Conservation (phyloP, 2,329 filamentous ascomycete genomes). For the Ophiostoma montium region DNA sequence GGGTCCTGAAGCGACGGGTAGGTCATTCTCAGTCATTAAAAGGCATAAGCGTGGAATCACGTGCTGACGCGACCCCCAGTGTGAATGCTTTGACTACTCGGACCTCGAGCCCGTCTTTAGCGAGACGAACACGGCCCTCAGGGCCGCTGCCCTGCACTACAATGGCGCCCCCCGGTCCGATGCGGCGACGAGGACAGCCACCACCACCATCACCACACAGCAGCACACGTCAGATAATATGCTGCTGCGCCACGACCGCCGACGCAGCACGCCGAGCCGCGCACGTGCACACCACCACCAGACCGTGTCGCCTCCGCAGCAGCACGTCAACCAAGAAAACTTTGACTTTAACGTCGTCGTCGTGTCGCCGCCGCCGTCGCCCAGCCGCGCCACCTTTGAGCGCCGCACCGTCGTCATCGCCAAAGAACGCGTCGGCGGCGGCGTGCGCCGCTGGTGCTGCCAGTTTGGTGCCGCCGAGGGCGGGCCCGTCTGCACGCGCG, state of each 20-base stretch:
- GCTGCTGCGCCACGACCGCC: too few relatives aligned
- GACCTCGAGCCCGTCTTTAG: conserved; percentile 7
- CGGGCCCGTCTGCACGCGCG: conserved; percentile 9
- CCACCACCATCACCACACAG: too few relatives aligned
- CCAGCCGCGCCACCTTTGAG: conserved; percentile 7
- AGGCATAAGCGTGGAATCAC: too few relatives aligned
- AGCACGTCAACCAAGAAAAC: not conserved
- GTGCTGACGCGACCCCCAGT: conserved; percentile 1
- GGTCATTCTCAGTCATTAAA: not conserved
- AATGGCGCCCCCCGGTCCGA: too few relatives aligned
- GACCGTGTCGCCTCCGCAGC: not conserved
- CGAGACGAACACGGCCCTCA: conserved; percentile 5
- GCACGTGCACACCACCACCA: too few relatives aligned
- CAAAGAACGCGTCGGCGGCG: conserved; percentile 6
- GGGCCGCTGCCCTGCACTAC: conserved; percentile 1
- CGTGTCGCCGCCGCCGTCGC: not conserved
- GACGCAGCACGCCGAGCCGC: too few relatives aligned
- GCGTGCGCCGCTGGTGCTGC: conserved; percentile 11
- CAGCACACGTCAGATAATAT: too few relatives aligned
- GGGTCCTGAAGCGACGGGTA: conserved; percentile 8
- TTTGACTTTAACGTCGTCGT: not conserved
- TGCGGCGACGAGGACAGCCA: not conserved
- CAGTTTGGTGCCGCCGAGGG: conserved; percentile 8
- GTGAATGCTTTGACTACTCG: conserved; percentile 12
- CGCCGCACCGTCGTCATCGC: conserved; percentile 9